Base-by-base conservation (phyloP, 2,329 filamentous ascomycete species). In the Botrytis porri region DNA sequence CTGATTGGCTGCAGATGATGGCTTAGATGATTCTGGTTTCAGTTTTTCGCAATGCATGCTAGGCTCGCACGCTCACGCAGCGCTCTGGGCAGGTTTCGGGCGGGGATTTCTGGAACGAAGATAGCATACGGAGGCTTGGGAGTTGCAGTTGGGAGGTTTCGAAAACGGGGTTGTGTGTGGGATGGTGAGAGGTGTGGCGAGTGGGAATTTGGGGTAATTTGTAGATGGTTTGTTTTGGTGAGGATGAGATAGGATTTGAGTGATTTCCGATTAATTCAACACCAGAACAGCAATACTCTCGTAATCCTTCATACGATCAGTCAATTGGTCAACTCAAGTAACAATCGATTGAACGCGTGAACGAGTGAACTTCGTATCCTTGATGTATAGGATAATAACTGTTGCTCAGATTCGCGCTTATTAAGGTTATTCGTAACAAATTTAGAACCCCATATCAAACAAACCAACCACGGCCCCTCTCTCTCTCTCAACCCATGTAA, bases 71-170 rank as follows among this genome's bases (percentile, higher is more conserved):
- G n/a, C 51, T 54, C n/a, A 8, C 18, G 16, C 32, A 14, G 48
- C 39, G 51, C 54, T 70, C 67, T 70, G 51, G 67, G 67, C 67
- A 43, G 39, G 69, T 71, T 71, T 71, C 69, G 69, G 29, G 54
- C 59, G 35, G 35, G 61, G 63, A 25, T 67, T 12, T 72, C 63
- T 66, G 63, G 67, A 72, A 72, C 65, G 22, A 29, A 29, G n/a
- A 18, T 54, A 18, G 51, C 1, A 45, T 57, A 63, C 22, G 64
- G 51, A 70, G 45, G 35, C 22, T 41, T 12, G 37, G 25, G 6
- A 25, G 20, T 60, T 43, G 45, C 20, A 61, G 18, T 37, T 66
- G 29, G 41, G 10, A 25, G 25, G 43, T 29, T 57, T 60, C 66
- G 43, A 12, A 43, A 43, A 54, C 45, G 18, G 16, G n/a, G 18